Evolutionary conservation across 371 early-diverging fungal species (phyloP).

Genomic region (Umbelopsis sp.): DNA sequence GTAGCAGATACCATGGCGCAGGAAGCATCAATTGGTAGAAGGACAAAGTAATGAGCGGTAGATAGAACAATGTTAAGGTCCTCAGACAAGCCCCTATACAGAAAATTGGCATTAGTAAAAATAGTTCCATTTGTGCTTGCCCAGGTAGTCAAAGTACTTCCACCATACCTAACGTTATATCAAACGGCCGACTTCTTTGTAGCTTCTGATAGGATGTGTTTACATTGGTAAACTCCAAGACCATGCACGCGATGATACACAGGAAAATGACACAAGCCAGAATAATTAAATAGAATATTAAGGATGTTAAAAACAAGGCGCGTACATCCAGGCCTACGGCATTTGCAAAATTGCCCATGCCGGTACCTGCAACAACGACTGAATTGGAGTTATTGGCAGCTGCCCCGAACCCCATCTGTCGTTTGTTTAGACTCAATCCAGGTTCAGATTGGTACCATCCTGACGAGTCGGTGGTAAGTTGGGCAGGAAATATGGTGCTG

Average conservation of each 20-base stretch:
- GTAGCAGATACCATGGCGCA: conserved; percentile 34
- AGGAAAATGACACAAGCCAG: conserved; percentile 31
- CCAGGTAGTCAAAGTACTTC: too few relatives aligned
- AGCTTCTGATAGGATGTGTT: not conserved
- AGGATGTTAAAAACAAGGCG: conserved; percentile 43
- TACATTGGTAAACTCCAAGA: conserved; percentile 20
- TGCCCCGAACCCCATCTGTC: conserved; percentile 20
- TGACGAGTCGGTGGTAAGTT: not conserved
- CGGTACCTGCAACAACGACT: conserved; percentile 37
- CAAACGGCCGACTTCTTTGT: conserved; percentile 21
- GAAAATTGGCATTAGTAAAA: not conserved
- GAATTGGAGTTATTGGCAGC: not conserved
- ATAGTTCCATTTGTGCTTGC: too few relatives aligned
- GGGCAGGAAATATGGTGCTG: conserved; percentile 4
- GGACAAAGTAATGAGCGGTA: conserved; percentile 38
- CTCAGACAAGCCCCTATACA: conserved; percentile 39
- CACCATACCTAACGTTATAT: conserved; percentile 36
- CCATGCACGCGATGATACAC: conserved; percentile 23
- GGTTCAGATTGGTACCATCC: conserved; percentile 2
- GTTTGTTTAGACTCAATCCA: conserved; percentile 24
- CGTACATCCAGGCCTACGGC: conserved; percentile 48
- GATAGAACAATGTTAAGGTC: conserved; percentile 36
- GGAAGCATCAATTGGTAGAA: conserved; percentile 52
- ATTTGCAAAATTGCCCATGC: conserved; percentile 45
- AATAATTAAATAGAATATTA: conserved; percentile 33